These are phyloP conservation scores for Aspergillus nidulans DNA, from an alignment of 495 filamentous ascomycete species.

Conservation along the genomic window DNA sequence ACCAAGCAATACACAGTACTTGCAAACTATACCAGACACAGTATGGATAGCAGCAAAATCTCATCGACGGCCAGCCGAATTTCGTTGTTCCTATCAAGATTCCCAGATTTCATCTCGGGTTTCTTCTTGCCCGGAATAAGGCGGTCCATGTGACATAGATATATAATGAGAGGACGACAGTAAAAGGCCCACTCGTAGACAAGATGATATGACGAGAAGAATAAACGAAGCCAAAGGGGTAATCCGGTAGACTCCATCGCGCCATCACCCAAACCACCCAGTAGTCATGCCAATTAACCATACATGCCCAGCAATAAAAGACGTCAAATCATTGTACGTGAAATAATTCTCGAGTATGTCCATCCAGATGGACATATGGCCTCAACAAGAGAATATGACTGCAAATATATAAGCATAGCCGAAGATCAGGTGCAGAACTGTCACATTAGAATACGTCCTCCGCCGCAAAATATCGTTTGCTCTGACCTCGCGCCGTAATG, in stretches of 20 bases:
- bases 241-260: constrained; percentile 15
- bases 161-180: constrained; percentile 26
- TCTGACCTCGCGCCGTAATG: constrained; percentile 61
- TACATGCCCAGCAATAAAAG: constrained; percentile 18
- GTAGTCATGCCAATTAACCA: constrained; percentile 17
- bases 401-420: constrained; percentile 4
- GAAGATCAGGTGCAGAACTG: constrained; percentile 7
- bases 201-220: background rate
- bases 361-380: constrained; percentile 11
- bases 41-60: constrained; percentile 1
- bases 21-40: background rate
- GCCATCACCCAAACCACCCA: constrained; percentile 12
- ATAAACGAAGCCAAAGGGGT: background rate
- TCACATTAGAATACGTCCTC: constrained; percentile 48
- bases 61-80: constrained; percentile 15
- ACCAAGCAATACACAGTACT: background rate
- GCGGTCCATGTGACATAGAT: constrained; percentile 13
- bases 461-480: constrained; percentile 78
- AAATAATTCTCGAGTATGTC: background rate
- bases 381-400: background rate
- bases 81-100: constrained; percentile 5
- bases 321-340: constrained; percentile 13
- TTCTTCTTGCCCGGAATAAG: background rate
- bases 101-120: background rate
- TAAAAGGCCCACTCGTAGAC: background rate